These are phyloP conservation scores for Laburnicola sp. DNA, from an alignment of 2,329 filamentous ascomycete genomes.

Conservation along the genomic window DNA sequence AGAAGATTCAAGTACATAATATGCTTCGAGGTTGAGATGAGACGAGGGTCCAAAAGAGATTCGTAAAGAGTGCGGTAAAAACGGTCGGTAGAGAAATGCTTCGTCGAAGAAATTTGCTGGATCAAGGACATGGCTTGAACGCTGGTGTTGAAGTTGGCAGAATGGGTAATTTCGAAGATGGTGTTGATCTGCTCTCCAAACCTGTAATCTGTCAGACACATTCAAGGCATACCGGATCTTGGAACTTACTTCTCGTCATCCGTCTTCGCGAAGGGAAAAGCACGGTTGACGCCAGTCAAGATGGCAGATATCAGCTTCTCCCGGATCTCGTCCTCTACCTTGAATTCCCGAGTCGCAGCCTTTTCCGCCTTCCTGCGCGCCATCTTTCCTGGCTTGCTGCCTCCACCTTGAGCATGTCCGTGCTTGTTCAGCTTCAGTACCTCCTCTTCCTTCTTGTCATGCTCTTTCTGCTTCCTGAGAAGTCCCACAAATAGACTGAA, in stretches of 20 bases:
- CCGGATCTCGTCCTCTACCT: conserved; percentile 65
- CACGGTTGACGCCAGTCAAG: conserved; percentile 91
- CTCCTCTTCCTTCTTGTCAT: conserved; percentile 41
- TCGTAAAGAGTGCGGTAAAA: conserved; percentile 97
- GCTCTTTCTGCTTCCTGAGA: conserved; percentile 64
- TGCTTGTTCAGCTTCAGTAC: conserved; percentile 53
- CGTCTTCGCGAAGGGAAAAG: conserved; percentile 86
- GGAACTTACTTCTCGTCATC: conserved; percentile 70
- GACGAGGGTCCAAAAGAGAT: conserved; percentile 85
- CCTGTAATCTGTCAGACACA: conserved; percentile 45
- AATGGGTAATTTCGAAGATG: conserved; percentile 93
- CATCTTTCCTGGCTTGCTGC: conserved; percentile 57
- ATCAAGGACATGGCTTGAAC: conserved; percentile 94
- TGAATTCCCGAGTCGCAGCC: conserved; percentile 48
- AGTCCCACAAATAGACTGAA: conserved; percentile 85
- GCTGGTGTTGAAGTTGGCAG: conserved; percentile 97
- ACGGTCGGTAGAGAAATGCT: conserved; percentile 80
- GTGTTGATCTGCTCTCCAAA: conserved; percentile 90
- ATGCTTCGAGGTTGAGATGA: conserved; percentile 90
- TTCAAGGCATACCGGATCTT: neutral
- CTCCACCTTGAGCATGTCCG: conserved; percentile 58
- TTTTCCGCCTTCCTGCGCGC: conserved; percentile 52
- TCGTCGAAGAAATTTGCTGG: conserved; percentile 82
- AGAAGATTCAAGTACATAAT: conserved; percentile 91
- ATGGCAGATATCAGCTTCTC: conserved; percentile 93